Percentiles rank a stretch among this genome's conserved stretches.
Evolutionary conservation across 768 basidiomycete species (phyloP).

Genomic region (Mycena belliarum): DNA sequence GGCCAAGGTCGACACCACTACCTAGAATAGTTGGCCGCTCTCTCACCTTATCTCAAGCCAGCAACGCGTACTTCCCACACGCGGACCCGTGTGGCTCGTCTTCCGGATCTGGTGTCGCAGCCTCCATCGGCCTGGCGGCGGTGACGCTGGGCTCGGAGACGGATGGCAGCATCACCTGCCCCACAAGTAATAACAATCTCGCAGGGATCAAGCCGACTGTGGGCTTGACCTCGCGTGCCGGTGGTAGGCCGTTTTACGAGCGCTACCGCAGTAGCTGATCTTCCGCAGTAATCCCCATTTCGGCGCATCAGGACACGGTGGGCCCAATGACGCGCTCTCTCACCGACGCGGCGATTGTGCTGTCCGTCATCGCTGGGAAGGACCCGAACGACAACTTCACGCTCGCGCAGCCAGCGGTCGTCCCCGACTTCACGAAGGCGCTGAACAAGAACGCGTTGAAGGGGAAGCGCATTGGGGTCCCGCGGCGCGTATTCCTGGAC

Average conservation of each 20-base stretch:
- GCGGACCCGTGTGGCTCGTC: conserved; percentile 60
- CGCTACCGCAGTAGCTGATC: not conserved
- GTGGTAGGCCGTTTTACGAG: no score
- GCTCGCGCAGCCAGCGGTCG: conserved; percentile 45
- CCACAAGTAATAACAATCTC: conserved; percentile 51
- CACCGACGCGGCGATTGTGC: conserved; percentile 53
- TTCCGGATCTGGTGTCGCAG: conserved; percentile 55
- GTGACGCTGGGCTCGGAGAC: conserved; percentile 53
- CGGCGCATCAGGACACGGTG: conserved; percentile 58
- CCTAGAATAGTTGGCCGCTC: not conserved
- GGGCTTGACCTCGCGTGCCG: conserved; percentile 57
- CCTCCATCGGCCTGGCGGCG: conserved; percentile 52
- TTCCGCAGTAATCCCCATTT: conserved; percentile 53
- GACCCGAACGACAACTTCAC: conserved; percentile 58
- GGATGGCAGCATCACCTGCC: conserved; percentile 56
- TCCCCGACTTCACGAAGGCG: conserved; percentile 59
- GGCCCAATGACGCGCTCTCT: conserved; percentile 57
- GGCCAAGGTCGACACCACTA: conserved; percentile 37
- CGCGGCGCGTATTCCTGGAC: conserved; percentile 40
- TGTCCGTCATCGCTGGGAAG: conserved; percentile 54
- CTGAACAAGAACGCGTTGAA: conserved; percentile 46
- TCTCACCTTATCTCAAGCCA: conserved; percentile 16
- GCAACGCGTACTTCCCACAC: conserved; percentile 50
- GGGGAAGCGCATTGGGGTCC: conserved; percentile 57
- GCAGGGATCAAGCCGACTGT: conserved; percentile 63